These are phyloP conservation scores for Saccharomycopsis hybrid DNA, from an alignment of 1,139 yeast genomes.

Conservation along the genomic window DNA sequence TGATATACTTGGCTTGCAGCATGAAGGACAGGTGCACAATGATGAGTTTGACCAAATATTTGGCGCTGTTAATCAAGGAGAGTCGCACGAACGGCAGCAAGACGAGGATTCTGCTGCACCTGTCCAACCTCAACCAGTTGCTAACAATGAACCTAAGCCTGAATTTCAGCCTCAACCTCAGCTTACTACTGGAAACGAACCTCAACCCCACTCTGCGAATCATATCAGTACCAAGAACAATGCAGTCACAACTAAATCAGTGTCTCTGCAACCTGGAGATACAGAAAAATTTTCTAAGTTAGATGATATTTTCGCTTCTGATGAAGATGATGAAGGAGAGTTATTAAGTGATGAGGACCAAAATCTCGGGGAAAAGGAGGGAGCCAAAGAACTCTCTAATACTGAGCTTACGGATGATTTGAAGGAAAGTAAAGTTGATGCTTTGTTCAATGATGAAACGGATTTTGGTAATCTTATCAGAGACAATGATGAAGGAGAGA, in stretches of 20 bases:
- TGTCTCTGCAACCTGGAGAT: background rate
- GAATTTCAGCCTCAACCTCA: background rate
- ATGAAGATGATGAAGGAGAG: slow-evolving; percentile 12
- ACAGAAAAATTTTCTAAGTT: background rate
- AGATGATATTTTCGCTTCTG: slow-evolving; percentile 15
- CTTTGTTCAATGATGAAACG: background rate
- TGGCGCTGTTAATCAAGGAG: slow-evolving; percentile 1
- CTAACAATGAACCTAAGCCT: background rate
- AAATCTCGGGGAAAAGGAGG: background rate
- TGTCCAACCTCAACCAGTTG: background rate
- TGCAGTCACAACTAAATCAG: background rate
- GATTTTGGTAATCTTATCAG: background rate
- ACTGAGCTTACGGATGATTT: background rate
- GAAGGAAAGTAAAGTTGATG: background rate
- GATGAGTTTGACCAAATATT: slow-evolving; percentile 1
- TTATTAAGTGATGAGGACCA: no score
- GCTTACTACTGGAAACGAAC: no score
- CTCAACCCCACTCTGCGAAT: no score
- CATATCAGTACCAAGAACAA: background rate
- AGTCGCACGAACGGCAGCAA: background rate
- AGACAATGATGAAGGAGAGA: background rate
- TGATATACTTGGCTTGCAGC: no score
- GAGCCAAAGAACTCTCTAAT: background rate
- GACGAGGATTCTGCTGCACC: background rate
- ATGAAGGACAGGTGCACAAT: no score